Conservation (phyloP, 352 stramenopile genomes). For the Aphanomyces invadans region DNA sequence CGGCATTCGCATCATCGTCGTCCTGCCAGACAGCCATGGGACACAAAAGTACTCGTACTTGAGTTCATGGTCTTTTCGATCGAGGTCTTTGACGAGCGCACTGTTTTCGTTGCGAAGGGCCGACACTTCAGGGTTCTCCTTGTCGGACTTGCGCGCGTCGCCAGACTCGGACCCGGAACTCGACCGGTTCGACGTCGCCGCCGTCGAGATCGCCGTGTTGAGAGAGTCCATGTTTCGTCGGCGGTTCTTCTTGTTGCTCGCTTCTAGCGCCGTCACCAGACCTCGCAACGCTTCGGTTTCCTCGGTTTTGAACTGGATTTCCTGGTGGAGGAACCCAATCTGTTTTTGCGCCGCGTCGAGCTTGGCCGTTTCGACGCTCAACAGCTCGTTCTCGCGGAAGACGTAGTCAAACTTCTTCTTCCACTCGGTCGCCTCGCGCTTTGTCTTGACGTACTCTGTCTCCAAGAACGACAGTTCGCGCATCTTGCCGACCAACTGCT, state of each 20-base stretch:
- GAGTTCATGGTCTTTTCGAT: conserved; percentile 54
- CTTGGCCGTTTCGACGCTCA: conserved; percentile 76
- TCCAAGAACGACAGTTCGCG: conserved; percentile 78
- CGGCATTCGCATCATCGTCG: no score
- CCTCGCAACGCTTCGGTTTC: conserved; percentile 62
- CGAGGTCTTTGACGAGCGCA: conserved; percentile 64
- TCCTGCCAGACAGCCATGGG: no score
- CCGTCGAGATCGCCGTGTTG: conserved; percentile 13
- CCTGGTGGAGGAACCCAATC: conserved; percentile 73
- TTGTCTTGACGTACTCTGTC: conserved; percentile 63
- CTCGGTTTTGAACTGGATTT: conserved; percentile 81
- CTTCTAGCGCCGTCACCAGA: conserved; percentile 65
- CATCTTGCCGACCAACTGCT: conserved; percentile 70
- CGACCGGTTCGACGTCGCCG: background rate
- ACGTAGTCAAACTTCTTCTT: conserved; percentile 87
- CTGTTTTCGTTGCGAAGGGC: conserved; percentile 34
- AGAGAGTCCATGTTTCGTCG: conserved; percentile 44
- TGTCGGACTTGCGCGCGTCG: conserved; percentile 12
- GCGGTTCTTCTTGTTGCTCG: conserved; percentile 75
- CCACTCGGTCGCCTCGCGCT: conserved; percentile 70
- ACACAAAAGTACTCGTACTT: no score
- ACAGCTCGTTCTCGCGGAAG: conserved; percentile 77
- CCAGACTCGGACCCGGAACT: conserved; percentile 4
- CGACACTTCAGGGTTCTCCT: conserved; percentile 13
- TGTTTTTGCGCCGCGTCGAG: conserved; percentile 77